Conservation (phyloP, 140 eudicot genomes). For the Flaveria floridana region DNA sequence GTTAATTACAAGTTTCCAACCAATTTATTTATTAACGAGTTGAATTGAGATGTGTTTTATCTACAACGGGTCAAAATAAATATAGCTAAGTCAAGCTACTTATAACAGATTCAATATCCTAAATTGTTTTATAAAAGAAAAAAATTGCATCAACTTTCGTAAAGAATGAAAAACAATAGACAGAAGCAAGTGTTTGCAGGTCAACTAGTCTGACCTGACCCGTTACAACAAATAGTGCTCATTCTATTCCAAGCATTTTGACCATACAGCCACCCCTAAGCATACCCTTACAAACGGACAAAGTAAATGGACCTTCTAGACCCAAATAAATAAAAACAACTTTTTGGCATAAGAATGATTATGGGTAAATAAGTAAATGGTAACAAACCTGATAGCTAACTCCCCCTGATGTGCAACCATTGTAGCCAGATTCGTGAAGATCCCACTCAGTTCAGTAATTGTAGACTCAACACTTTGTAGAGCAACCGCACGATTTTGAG, state of each 20-base stretch:
- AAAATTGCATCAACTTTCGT: neutral
- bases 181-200: neutral
- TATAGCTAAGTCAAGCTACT: neutral
- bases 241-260: neutral
- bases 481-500: conserved; percentile 63
- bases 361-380: conserved; percentile 1
- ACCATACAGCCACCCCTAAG: neutral
- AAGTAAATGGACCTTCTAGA: conserved; percentile 4
- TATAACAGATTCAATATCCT: neutral
- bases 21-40: neutral
- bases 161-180: neutral
- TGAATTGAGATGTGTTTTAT: neutral
- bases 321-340: neutral
- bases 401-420: conserved; percentile 96
- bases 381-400: conserved; percentile 80
- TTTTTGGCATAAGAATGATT: neutral
- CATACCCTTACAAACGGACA: neutral
- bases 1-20: neutral
- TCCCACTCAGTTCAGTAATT: conserved; percentile 74
- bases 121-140: neutral
- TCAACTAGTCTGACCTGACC: neutral
- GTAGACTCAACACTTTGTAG: conserved; percentile 92
- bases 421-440: conserved; percentile 83
- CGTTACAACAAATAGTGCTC: neutral
- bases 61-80: neutral